Base-by-base conservation (phyloP, 768 basidiomycete species). In the Macrolepiota dolichaula region DNA sequence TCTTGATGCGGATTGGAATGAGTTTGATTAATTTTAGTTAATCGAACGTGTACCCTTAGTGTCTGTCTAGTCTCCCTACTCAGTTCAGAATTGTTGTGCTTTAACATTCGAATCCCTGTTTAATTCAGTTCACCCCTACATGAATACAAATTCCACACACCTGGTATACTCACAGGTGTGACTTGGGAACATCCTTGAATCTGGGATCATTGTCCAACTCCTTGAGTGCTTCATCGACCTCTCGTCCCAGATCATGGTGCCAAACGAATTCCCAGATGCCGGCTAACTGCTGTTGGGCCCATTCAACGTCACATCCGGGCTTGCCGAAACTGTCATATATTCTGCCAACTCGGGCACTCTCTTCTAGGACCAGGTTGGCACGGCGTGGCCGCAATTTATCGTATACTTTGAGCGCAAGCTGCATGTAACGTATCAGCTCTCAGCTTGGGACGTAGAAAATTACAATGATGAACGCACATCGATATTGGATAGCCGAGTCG, bases 1-100 rank as follows among this genome's bases (percentile, higher is more conserved):
- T 29, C 74, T 93, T 56, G 92, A 94, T 67, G 79, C 81, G 15
- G 85, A 90, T 60, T 92, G 92, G 89, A 85, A 79, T 62, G 80
- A 81, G 62, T 61, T 61, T 38, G 44, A 54, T 27, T 61, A 35
- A 61, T 37, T 47, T 57, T 36, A 35, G 7, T 2, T 7, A 53
- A 10, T 12, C 3, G 11, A 53, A 37, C 22, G 11, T 36, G 22
- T 36, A 37, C 37, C 19, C 19, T 49, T 49, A 24, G 47, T 27
- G 5, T 13, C 24, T 49, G 22, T 5, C 9, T 49, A 24, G 10
- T 27, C 12, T 27, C 37, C 46, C 47, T 24, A 22, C 42, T 35
- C 51, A 53, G 44, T 50, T 49, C 24, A 38, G 7, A 32, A 3
- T 32, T 52, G 40, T 42, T 27, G n/a, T 55, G 44, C 40, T 42